phyloP scores from a whole-genome alignment of 2,329 filamentous ascomycete species.

The Paraconiothyrium brasiliense region DNA sequence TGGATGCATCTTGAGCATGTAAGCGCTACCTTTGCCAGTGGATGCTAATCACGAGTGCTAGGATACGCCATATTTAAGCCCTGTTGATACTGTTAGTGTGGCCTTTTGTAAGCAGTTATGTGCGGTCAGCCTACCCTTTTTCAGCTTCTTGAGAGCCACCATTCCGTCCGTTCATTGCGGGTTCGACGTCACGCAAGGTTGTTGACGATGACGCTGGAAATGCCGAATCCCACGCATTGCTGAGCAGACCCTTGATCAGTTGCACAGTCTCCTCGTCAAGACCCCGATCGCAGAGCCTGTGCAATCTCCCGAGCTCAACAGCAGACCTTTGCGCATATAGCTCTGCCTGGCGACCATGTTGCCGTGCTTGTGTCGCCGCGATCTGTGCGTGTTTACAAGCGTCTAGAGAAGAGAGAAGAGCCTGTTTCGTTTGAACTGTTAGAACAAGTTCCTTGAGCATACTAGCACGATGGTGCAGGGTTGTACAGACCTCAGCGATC shows the following conservation, averaged over 20 bases:
- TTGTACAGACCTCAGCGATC: conserved; percentile 37
- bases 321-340: conserved; percentile 24
- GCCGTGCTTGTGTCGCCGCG: conserved; percentile 29
- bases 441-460: conserved; percentile 22
- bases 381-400: conserved; percentile 30
- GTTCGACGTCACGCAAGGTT: neutral
- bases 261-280: conserved; percentile 25
- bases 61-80: neutral
- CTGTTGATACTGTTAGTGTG: neutral
- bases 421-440: conserved; percentile 27
- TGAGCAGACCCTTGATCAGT: conserved; percentile 22
- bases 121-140: neutral
- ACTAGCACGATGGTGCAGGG: conserved; percentile 8
- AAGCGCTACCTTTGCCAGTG: neutral
- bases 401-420: conserved; percentile 30
- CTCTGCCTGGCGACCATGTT: conserved; percentile 35
- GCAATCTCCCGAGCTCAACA: conserved; percentile 22
- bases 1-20: neutral
- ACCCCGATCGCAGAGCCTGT: conserved; percentile 21
- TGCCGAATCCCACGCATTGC: neutral
- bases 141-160: neutral
- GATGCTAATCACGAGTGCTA: neutral
- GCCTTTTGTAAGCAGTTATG: neutral
- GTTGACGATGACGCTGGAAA: neutral
- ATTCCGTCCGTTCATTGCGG: neutral